Evolutionary conservation across 768 basidiomycete genomes (phyloP), one percentile per base, ranked within the genome.

Genomic region (Xanthoconium purpureum): DNA sequence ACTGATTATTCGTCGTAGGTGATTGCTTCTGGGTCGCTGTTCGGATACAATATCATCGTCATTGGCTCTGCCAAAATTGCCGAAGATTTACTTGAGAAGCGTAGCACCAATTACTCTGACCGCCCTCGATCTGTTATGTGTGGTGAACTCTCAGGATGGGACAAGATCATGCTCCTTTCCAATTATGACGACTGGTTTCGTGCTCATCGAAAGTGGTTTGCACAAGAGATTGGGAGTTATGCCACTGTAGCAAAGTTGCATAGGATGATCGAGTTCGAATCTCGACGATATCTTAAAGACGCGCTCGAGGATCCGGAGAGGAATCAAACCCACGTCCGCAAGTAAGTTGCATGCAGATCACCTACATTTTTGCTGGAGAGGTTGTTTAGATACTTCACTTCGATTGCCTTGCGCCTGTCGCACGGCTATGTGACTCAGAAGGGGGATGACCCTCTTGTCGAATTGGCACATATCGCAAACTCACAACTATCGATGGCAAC

Each of bases 71-170:
- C 74, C 6, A 63, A 70, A 38, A 74, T 73, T 6, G 72, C 76
- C 9, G 61, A 65, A 17, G 80, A 82, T 18, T 67, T 81, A 5
- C 71, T 82, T 5, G 78, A 82, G 58, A 81, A 75, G 53, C 73
- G 77, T 32, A 69, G 77, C 24, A 56, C 60, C 33, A 77, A 74
- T 14, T 83, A 78, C 57, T 76, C 79, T 9, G 65, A 66, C 29
- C 63, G 61, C 12, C 65, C 63, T 30, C 59, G 48, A 20, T 65
- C 63, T 1, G 44, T 62, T 5, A 65, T 65, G 63, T 24, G 46
- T 28, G 64, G 63, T 0, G 63, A 66, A 42, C 56, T 66, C 6
- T 58, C 63, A 1, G 64, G 63, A 5, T 64, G 64, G 63, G 60
- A 54, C 15, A 64, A 65, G 17, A 56, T 57, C 2, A 59, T 66